Conservation (phyloP, 2,329 filamentous ascomycete species). For the Alternaria brassicae region DNA sequence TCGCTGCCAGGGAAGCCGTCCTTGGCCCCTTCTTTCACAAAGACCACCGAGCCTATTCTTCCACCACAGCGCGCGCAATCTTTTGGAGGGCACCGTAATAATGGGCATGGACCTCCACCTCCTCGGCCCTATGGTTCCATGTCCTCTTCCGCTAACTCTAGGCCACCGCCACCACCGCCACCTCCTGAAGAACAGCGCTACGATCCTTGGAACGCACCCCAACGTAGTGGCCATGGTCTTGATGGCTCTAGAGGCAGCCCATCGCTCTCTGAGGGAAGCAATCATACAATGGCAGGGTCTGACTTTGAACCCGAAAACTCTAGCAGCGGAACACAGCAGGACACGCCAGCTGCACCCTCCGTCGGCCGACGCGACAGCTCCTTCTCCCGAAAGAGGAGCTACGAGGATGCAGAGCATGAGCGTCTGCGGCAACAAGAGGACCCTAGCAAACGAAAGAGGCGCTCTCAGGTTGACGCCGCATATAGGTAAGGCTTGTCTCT, state of each 20-base stretch:
- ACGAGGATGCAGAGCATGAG: constrained; percentile 45
- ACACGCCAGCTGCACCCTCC: constrained; percentile 20
- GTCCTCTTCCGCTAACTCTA: constrained; percentile 21
- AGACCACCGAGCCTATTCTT: constrained; percentile 7
- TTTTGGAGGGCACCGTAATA: constrained; percentile 26
- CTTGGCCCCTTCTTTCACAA: constrained; percentile 8
- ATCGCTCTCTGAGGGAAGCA: constrained; percentile 44
- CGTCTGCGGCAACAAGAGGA: constrained; percentile 47
- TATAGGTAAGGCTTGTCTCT: constrained; percentile 40
- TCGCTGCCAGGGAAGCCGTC: constrained; percentile 31
- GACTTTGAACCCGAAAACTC: constrained; percentile 43
- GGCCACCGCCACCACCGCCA: constrained; percentile 34
- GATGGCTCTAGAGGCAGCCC: constrained; percentile 39
- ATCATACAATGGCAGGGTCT: constrained; percentile 44
- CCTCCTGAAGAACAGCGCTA: constrained; percentile 25
- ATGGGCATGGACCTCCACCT: constrained; percentile 15
- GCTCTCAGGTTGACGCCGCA: constrained; percentile 45
- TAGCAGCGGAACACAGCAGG: constrained; percentile 19
- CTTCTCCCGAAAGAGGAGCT: constrained; percentile 46
- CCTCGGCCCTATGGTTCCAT: constrained; percentile 40
- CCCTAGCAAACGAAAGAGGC: constrained; percentile 46
- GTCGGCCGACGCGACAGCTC: constrained; percentile 43
- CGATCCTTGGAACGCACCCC: constrained; percentile 35
- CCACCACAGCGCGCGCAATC: constrained; percentile 33
- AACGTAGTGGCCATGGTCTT: constrained; percentile 24